Conservation (phyloP, 768 basidiomycete genomes). For the Zangia roseola region DNA sequence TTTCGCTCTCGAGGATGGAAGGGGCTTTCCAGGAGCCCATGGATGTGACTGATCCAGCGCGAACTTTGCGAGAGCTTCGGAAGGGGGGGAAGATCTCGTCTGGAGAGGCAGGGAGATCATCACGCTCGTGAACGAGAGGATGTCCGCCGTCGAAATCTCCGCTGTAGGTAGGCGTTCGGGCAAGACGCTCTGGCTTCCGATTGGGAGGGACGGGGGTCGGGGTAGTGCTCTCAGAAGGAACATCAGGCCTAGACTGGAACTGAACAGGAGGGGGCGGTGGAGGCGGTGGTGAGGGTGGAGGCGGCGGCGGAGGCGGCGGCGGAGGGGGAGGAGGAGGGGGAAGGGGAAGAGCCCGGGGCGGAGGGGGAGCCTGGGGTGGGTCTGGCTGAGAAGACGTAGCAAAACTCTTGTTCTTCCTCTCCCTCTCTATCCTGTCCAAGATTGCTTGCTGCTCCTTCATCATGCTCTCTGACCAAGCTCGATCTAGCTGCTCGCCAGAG, state of each 20-base stretch:
- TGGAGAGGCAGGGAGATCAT: conserved; percentile 17
- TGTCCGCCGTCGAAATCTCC: conserved; percentile 18
- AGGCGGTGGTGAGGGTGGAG: background rate
- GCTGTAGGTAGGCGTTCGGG: conserved; percentile 18
- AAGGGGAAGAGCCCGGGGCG: background rate
- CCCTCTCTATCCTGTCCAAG: conserved; percentile 47
- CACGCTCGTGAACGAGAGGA: conserved; percentile 13
- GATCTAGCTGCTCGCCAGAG: conserved; percentile 36
- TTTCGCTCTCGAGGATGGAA: conserved; percentile 23
- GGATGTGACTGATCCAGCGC: conserved; percentile 28
- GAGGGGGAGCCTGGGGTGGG: background rate
- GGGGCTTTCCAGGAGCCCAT: conserved; percentile 28
- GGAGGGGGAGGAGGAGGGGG: background rate
- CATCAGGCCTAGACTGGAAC: conserved; percentile 2
- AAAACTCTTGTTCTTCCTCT: conserved; percentile 26
- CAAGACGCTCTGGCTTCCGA: conserved; percentile 17
- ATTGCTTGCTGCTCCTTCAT: conserved; percentile 43
- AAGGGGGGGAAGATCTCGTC: conserved; percentile 15
- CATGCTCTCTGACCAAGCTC: conserved; percentile 33
- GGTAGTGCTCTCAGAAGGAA: conserved; percentile 5
- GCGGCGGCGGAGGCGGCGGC: background rate
- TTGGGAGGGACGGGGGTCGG: conserved; percentile 7
- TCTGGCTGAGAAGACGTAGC: conserved; percentile 7
- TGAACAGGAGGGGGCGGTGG: background rate
- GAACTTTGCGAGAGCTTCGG: conserved; percentile 20